These are phyloP conservation scores for Sphaerulina populicola DNA, from an alignment of 2,329 filamentous ascomycete genomes.

Conservation along the genomic window DNA sequence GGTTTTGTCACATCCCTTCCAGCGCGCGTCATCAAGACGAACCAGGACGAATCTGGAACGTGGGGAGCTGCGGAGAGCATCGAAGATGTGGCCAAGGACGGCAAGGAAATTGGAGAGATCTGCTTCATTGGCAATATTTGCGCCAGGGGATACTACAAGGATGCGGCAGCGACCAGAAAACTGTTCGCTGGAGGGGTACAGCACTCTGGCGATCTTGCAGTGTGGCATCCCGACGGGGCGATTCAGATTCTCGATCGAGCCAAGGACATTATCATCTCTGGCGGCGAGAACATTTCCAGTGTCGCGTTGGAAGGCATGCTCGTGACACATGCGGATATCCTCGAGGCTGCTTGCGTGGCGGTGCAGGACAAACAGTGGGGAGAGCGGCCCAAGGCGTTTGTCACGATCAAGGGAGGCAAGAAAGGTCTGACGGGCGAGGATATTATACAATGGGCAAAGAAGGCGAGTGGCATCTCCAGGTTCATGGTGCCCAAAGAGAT, in stretches of 20 bases:
- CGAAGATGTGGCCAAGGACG: constrained; percentile 59
- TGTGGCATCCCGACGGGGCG: constrained; percentile 84
- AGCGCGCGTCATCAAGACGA: constrained; percentile 71
- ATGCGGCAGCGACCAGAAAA: constrained; percentile 73
- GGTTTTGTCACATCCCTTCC: constrained; percentile 79
- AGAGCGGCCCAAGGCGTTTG: constrained; percentile 86
- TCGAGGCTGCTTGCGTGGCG: constrained; percentile 86
- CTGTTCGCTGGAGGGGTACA: constrained; percentile 78
- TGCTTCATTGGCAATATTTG: constrained; percentile 89
- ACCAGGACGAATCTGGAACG: constrained; percentile 45
- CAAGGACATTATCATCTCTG: constrained; percentile 97
- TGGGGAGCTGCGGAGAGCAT: constrained; percentile 46
- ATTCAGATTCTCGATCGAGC: constrained; percentile 87
- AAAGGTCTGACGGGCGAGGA: constrained; percentile 51
- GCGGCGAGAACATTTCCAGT: constrained; percentile 93
- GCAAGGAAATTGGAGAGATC: constrained; percentile 72
- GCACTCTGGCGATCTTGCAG: constrained; percentile 86
- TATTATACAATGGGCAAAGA: constrained; percentile 78
- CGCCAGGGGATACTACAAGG: constrained; percentile 84
- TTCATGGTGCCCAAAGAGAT: constrained; percentile 76
- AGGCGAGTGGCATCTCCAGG: constrained; percentile 69
- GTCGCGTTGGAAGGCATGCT: constrained; percentile 88
- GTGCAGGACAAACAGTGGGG: constrained; percentile 88
- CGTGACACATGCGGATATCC: constrained; percentile 74
- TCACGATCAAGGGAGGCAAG: constrained; percentile 65